phyloP scores from a whole-genome alignment of 768 basidiomycete genomes.

The Austroboletus festivus region DNA sequence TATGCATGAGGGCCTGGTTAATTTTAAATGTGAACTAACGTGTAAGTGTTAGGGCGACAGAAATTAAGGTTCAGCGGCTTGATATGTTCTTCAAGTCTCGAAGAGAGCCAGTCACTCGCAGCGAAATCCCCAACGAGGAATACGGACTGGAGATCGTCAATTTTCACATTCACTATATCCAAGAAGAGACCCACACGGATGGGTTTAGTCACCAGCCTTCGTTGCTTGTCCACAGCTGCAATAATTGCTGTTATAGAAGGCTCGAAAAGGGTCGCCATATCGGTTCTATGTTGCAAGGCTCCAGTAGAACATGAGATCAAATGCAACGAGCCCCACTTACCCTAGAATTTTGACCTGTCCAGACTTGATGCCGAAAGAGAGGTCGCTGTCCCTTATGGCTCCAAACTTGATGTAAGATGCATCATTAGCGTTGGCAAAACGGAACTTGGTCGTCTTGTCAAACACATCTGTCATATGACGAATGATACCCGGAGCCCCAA shows the following conservation, averaged over 20 bases:
- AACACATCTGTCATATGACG: slow-evolving; percentile 80
- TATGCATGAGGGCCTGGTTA: too few relatives aligned
- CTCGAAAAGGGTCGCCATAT: slow-evolving; percentile 73
- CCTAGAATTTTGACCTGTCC: slow-evolving; percentile 73
- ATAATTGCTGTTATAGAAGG: slow-evolving; percentile 76
- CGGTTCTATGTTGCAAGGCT: slow-evolving; percentile 27
- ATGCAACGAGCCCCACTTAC: slow-evolving; percentile 37
- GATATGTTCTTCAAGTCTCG: slow-evolving; percentile 70
- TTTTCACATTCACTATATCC: too few relatives aligned
- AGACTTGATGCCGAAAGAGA: slow-evolving; percentile 60
- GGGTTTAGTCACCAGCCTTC: too few relatives aligned
- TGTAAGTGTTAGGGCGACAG: slow-evolving; percentile 76
- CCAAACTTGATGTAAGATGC: slow-evolving; percentile 74
- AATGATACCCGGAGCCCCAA: slow-evolving; percentile 65
- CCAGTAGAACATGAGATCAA: slow-evolving; percentile 5
- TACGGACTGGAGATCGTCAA: slow-evolving; percentile 64
- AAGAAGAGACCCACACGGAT: slow-evolving; percentile 63
- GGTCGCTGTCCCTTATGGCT: slow-evolving; percentile 74
- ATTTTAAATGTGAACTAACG: slow-evolving; percentile 44
- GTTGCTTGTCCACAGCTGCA: too few relatives aligned
- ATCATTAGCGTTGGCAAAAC: slow-evolving; percentile 68
- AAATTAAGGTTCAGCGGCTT: slow-evolving; percentile 54
- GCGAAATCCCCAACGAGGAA: slow-evolving; percentile 84
- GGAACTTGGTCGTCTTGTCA: slow-evolving; percentile 78
- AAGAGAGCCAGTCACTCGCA: slow-evolving; percentile 77